Evolutionary conservation across 495 filamentous ascomycete species (phyloP).

Genomic region (Xylona heveae): DNA sequence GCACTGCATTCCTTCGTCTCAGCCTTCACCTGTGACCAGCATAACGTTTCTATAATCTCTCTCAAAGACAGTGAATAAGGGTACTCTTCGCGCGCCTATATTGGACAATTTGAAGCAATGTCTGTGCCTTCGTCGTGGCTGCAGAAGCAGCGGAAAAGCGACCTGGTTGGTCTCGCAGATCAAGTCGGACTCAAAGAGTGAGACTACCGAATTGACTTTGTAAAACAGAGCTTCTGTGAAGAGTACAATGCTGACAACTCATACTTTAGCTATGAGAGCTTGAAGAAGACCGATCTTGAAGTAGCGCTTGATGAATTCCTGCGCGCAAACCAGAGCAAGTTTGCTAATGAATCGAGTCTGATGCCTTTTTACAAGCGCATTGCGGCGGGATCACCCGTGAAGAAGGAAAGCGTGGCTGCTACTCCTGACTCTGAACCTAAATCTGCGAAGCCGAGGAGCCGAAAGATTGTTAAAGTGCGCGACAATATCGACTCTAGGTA

Average conservation of each 20-base stretch:
- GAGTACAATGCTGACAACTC: conserved; percentile 7
- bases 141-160: conserved; percentile 62
- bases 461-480: not conserved
- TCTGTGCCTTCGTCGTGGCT: conserved; percentile 45
- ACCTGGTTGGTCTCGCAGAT: conserved; percentile 55
- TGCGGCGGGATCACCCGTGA: conserved; percentile 46
- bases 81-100: conserved; percentile 23
- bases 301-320: conserved; percentile 55
- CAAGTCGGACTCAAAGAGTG: conserved; percentile 55
- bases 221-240: conserved; percentile 2
- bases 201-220: conserved; percentile 16
- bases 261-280: conserved; percentile 36
- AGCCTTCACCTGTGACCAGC: no score
- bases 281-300: conserved; percentile 71
- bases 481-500: not conserved
- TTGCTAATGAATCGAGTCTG: conserved; percentile 39
- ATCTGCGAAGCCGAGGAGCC: not conserved
- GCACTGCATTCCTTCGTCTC: no score
- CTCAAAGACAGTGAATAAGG: no score
- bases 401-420: conserved; percentile 32
- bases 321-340: conserved; percentile 35
- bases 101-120: conserved; percentile 26
- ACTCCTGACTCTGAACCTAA: not conserved
- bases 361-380: conserved; percentile 54
- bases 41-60: no score